Evolutionary conservation across 495 filamentous ascomycete genomes (phyloP), one percentile per base, ranked within the genome.

Genomic region (Lentithecium fluviatile): DNA sequence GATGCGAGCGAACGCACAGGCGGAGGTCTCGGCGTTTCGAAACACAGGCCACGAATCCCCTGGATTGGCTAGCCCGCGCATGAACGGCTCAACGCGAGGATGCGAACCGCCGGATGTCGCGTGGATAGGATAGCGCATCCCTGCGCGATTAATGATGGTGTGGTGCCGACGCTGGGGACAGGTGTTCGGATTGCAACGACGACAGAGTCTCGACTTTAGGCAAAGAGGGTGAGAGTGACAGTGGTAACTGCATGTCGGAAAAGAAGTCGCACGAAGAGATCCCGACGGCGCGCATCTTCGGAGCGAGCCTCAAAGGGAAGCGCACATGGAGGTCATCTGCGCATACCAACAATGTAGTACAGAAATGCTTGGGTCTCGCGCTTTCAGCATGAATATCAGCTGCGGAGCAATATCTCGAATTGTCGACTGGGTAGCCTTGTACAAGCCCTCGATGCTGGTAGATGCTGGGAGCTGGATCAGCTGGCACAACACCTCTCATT

Each of bases 101-200:
- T 50, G 59, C 45, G 59, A 62, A 62, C 59, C 59, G 59, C 59
- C 48, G 56, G 34, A 52, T 37, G 17, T 51, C 58, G 58, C 58
- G 59, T 62, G 59, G 51, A 52, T 25, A 32, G 32, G 54, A 37
- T 21, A 7, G 42, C 19, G 40, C 38, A 61, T 61, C 57, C 58
- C 50, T 61, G 58, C 49, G 21, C 32, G 36, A 47, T 5, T 38
- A 40, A 23, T 26, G 40, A 38, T 26, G 38, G 38, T 53, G 45
- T n/a, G 49, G 40, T 25, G 47, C 20, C 36, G 47, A 7, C 36
- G n/a, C 45, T 45, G 13, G 50, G 25, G 42, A 24, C 26, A 40
- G 42, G 40, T 47, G 53, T 52, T 52, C 32, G 23, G 29, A 37
- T 17, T 11, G 10, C 15, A 23, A 15, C 25, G n/a, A 26, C 29